Conservation (phyloP, 1,284 basidiomycete species). For the Puccinia hordei region DNA sequence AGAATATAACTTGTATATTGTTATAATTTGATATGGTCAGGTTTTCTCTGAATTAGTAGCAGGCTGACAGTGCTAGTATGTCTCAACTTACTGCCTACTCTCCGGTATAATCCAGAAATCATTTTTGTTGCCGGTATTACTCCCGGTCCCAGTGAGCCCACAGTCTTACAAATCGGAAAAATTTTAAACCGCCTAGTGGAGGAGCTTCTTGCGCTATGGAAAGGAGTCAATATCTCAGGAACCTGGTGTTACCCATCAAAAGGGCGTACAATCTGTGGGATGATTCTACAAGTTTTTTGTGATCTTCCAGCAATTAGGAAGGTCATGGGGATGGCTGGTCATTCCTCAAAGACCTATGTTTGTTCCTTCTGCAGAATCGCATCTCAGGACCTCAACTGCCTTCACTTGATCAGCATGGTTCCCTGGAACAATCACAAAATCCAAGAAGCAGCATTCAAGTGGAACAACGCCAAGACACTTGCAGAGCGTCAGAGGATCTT, state of each 20-base stretch:
- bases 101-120: constrained; percentile 40
- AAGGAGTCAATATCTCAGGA: constrained; percentile 13
- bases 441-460: not conserved
- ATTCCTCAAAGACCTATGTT: not conserved
- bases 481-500: not conserved
- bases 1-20: too few relatives aligned
- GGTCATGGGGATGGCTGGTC: constrained; percentile 11
- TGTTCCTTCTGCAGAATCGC: constrained; percentile 20
- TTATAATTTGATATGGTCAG: too few relatives aligned
- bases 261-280: constrained; percentile 5
- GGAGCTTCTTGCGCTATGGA: constrained; percentile 41
- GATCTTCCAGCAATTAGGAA: constrained; percentile 30
- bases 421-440: not conserved
- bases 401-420: not conserved
- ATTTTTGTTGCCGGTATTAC: constrained; percentile 50
- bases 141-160: constrained; percentile 44
- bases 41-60: too few relatives aligned
- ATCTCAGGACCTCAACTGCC: not conserved
- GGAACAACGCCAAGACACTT: constrained; percentile 19
- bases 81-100: constrained; percentile 44
- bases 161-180: constrained; percentile 46
- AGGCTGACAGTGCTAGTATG: too few relatives aligned
- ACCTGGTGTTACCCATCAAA: not conserved
- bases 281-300: constrained; percentile 1
- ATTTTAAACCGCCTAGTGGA: constrained; percentile 33